Base-by-base conservation (phyloP, 768 basidiomycete species). In the Psilocybe sp. region DNA sequence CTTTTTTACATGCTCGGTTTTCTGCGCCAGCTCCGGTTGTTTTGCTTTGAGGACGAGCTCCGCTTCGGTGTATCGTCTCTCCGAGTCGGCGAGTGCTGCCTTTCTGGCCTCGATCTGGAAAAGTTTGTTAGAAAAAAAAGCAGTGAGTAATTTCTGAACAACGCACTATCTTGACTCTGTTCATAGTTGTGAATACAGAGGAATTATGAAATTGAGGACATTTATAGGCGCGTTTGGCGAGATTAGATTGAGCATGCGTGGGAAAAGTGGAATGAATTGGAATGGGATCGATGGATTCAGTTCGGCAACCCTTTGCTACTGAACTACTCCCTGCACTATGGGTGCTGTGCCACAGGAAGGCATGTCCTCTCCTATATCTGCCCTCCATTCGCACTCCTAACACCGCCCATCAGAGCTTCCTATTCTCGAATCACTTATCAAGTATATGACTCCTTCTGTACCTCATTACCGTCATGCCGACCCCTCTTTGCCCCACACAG, bases 381-480 rank as follows among this genome's bases (percentile, higher is more conserved):
- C 49, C 44, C 10, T 28, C 46, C 34, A 28, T 31, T 8, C 40
- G 41, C 18, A n/a, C 54, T 57, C 49, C 56, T 61, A 44, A 52
- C 50, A 16, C 19, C 31, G 20, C 44, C 4, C 65, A 66, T 60
- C 49, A 64, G 96, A 98, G 74, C 77, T 94, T 55, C 86, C 91
- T 51, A 92, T 98, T 68, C 85, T 98, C 62, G 96, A 98, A 77
- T 80, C 89, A 28, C 82, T 98, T 58, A 93, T 97, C 70, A 89
- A 90, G 93, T 93, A 58, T 44, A 72, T 64, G 47, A 50, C 47
- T 50, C 45, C 33, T n/a, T 37, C 33, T 42, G 34, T 19, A 13
- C 36, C 47, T 46, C 55, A 44, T 43, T 44, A 33, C 45, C n/a
- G 56, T 58, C 23, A 64, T 64, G 33, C 49, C 49, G 23, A 28